Evolutionary conservation across 768 basidiomycete species (phyloP).

Genomic region (Tephrocybe sp.): DNA sequence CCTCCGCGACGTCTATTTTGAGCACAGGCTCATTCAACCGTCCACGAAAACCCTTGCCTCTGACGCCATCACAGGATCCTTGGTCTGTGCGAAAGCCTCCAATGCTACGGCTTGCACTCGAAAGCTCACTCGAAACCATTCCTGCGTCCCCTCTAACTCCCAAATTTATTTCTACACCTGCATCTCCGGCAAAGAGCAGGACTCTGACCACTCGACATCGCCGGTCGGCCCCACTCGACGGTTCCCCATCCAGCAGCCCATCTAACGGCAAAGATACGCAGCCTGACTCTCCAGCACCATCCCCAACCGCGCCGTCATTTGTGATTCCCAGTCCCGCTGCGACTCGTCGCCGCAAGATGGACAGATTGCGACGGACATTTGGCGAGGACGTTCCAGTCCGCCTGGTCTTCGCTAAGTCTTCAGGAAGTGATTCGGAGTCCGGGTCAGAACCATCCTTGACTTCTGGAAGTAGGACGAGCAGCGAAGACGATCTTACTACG

Average conservation of each 20-base stretch:
- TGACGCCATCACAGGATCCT: slow-evolving; percentile 15
- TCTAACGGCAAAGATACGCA: not conserved
- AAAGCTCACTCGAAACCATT: slow-evolving; percentile 27
- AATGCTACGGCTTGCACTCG: slow-evolving; percentile 20
- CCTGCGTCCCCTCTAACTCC: slow-evolving; percentile 26
- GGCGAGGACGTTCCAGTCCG: slow-evolving; percentile 63
- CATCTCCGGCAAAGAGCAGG: not conserved
- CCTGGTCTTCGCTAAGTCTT: slow-evolving; percentile 51
- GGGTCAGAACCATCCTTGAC: slow-evolving; percentile 2
- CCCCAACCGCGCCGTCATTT: slow-evolving; percentile 36
- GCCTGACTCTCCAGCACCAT: slow-evolving; percentile 19
- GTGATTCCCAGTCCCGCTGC: slow-evolving; percentile 43
- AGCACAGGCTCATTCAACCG: slow-evolving; percentile 19
- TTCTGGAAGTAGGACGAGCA: not conserved
- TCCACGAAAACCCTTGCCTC: slow-evolving; percentile 14
- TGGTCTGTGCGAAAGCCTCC: slow-evolving; percentile 12
- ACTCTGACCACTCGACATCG: slow-evolving; percentile 20
- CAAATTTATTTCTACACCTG: slow-evolving; percentile 10
- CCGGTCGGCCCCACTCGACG: slow-evolving; percentile 16
- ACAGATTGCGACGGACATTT: slow-evolving; percentile 57
- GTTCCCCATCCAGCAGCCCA: not conserved
- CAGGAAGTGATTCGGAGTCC: slow-evolving; percentile 5
- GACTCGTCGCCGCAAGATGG: slow-evolving; percentile 60
- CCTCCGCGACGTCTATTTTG: slow-evolving; percentile 2
- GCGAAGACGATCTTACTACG: slow-evolving; percentile 1